Base-by-base conservation (phyloP, 805 yeast genomes). In the Nakazawaea wickerhamii region DNA sequence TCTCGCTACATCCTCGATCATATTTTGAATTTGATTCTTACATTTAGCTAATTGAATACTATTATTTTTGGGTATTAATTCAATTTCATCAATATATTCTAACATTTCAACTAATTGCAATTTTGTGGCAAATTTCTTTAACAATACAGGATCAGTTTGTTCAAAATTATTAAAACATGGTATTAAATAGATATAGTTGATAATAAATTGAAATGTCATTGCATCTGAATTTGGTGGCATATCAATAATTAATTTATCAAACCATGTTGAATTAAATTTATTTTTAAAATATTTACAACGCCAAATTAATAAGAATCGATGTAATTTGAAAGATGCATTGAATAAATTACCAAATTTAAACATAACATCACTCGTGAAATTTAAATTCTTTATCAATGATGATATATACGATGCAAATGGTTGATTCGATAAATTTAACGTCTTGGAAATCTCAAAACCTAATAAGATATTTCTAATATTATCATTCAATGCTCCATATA, bases 401-500 rank as follows among this genome's bases (percentile, higher is more conserved):
- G 89, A 68, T 17, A 85, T 60, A 57, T 81, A 88, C 2, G 81
- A 69, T 1, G 86, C 84, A 64, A 83, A 85, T 1, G 93, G 91
- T 54, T 82, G 84, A 25, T 34, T 34, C 11, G 70, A 66, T 11
- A 69, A 59, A 56, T 84, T 89, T 13, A 80, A 81, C 0, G 80
- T 76, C 52, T 81, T 84, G 5, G 85, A 74, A 34, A 84, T 73
- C 55, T 83, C 89, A 54, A 68, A 79, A 31, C 75, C 67, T 15
- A 80, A 54, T 40, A 85, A 59, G 17, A 82, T 56, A 31, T 73
- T 70, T 36, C 89, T 60, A 21, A 85, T 85, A 4, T 65, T 57
- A 54, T 83, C 88, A 14, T 73, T 85, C 43, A 85, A 60, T 0
- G 95, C 93, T 2, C 90, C 93, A 53, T 85, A 84, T 2, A 84